A percentile compares a stretch with the other conserved stretches of the same genome.
These are phyloP conservation scores for Daedaleopsis sinensis DNA, from an alignment of 768 basidiomycete species.

Conservation along the genomic window DNA sequence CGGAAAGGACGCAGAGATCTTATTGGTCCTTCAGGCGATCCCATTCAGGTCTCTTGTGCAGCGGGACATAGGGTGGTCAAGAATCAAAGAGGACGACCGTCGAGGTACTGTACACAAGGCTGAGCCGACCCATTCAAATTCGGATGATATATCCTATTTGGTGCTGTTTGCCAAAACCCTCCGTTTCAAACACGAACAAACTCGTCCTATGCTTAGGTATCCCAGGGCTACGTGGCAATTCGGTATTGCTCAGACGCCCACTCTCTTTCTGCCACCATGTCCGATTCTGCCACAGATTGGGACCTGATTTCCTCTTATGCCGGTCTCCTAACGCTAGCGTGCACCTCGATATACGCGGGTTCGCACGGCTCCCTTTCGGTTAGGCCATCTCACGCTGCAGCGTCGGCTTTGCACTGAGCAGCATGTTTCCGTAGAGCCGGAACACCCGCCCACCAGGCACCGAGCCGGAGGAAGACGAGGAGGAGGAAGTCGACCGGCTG, in stretches of 20 bases:
- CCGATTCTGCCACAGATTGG: slow-evolving; percentile 43
- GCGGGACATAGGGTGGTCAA: too few relatives aligned
- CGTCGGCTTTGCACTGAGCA: slow-evolving; percentile 1
- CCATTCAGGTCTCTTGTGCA: too few relatives aligned
- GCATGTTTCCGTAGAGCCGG: slow-evolving; percentile 9
- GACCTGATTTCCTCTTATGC: slow-evolving; percentile 68
- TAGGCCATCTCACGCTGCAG: slow-evolving; percentile 13
- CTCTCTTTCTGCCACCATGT: slow-evolving; percentile 1
- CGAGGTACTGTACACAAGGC: too few relatives aligned
- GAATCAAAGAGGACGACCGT: too few relatives aligned
- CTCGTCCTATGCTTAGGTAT: slow-evolving; percentile 17
- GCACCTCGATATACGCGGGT: slow-evolving; percentile 68
- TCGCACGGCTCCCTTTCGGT: slow-evolving; percentile 72
- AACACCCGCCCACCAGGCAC: slow-evolving; percentile 17
- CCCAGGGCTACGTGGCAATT: slow-evolving; percentile 13
- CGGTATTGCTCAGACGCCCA: neutral
- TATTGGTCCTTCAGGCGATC: too few relatives aligned
- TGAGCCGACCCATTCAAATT: too few relatives aligned
- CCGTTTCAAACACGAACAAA: slow-evolving; percentile 24
- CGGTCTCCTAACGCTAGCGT: slow-evolving; percentile 68
- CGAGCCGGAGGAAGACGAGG: slow-evolving; percentile 54
- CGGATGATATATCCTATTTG: slow-evolving; percentile 13
- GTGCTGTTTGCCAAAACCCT: slow-evolving; percentile 24
- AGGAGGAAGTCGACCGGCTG: slow-evolving; percentile 60
- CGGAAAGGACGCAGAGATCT: too few relatives aligned